A percentile compares a stretch with the other conserved stretches of the same genome.
phyloP scores from a whole-genome alignment of 352 stramenopile genomes.

The Phytopythium ostracodes region DNA sequence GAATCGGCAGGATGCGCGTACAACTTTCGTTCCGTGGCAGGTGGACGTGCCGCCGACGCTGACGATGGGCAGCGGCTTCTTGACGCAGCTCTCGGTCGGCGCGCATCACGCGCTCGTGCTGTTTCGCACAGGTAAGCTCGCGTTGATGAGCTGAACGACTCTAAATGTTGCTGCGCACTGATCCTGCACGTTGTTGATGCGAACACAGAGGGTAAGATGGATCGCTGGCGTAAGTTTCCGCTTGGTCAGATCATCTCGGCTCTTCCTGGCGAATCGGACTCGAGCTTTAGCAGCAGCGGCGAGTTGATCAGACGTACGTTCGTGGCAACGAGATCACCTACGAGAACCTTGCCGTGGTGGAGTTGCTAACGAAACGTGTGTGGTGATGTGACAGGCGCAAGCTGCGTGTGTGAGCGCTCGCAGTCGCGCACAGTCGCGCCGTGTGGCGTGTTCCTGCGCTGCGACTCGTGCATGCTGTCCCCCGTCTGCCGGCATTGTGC shows the following conservation, averaged over 20 bases:
- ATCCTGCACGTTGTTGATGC: background rate
- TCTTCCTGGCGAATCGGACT: slow-evolving; percentile 3
- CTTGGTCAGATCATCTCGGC: slow-evolving; percentile 22
- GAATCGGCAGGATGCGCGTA: slow-evolving; percentile 28
- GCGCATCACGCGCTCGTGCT: slow-evolving; percentile 50
- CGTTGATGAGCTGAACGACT: background rate
- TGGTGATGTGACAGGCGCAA: slow-evolving; percentile 9
- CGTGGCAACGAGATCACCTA: background rate
- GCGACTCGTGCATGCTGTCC: slow-evolving; percentile 31
- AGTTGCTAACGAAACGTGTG: background rate
- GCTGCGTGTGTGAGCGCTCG: slow-evolving; percentile 36
- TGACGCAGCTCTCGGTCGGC: slow-evolving; percentile 58
- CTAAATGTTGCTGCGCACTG: background rate
- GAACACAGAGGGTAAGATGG: slow-evolving; percentile 26
- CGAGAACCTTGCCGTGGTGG: background rate
- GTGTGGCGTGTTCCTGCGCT: slow-evolving; percentile 45
- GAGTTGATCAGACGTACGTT: slow-evolving; percentile 2
- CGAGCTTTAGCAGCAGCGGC: background rate
- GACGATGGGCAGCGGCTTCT: slow-evolving; percentile 26
- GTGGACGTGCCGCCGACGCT: slow-evolving; percentile 15
- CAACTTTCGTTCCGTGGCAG: slow-evolving; percentile 63
- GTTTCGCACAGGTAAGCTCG: slow-evolving; percentile 35
- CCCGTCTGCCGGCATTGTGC: slow-evolving; percentile 51
- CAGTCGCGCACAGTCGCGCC: slow-evolving; percentile 18
- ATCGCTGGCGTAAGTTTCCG: slow-evolving; percentile 67